A percentile compares a stretch with the other conserved stretches of the same genome.
phyloP scores from a whole-genome alignment of 495 filamentous ascomycete genomes.

The Podospora sp. region DNA sequence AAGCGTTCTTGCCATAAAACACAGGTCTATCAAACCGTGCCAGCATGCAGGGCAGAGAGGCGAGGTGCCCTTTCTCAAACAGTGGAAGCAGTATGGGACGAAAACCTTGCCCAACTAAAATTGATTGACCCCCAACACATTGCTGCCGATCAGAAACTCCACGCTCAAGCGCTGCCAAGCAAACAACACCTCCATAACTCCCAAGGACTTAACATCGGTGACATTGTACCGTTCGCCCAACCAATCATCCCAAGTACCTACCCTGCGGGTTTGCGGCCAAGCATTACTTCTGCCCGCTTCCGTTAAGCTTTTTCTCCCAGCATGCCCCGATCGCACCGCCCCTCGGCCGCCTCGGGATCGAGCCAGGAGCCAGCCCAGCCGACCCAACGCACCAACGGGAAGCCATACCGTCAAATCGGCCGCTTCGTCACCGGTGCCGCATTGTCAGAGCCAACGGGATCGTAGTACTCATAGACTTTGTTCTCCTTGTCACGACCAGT shows the following conservation, averaged over 20 bases:
- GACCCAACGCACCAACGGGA: background rate
- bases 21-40: background rate
- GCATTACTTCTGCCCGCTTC: background rate
- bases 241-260: no score
- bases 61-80: background rate
- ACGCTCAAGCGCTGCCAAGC: background rate
- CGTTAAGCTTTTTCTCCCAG: background rate
- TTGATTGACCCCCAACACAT: background rate
- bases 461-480: conserved; percentile 59
- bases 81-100: background rate
- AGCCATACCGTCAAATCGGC: background rate
- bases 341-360: background rate
- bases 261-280: background rate
- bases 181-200: no score
- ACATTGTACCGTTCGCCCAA: no score
- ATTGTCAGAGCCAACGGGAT: conserved; percentile 43
- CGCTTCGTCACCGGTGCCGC: background rate
- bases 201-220: no score
- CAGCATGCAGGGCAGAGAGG: background rate
- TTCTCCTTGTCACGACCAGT: conserved; percentile 46
- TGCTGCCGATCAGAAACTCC: background rate
- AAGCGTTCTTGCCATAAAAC: background rate
- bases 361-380: background rate
- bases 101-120: background rate
- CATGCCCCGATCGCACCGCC: background rate